Base-by-base conservation (phyloP, 805 yeast genomes). In the Clavispora carvajalis region DNA sequence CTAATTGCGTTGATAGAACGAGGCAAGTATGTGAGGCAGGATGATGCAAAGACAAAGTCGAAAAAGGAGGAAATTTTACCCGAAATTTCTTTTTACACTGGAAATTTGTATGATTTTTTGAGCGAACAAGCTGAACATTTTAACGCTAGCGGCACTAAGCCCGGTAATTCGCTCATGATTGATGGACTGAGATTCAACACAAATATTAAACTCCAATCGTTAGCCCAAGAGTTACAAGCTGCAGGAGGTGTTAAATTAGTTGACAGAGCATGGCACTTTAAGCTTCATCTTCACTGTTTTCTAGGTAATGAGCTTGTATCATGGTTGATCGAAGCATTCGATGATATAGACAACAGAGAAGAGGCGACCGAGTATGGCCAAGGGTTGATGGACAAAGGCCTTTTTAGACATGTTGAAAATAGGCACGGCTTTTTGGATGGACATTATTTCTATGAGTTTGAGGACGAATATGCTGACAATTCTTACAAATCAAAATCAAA, bases 241-340 rank as follows among this genome's bases (percentile, higher is more conserved):
- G 69, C 73, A 34, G 90, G 89, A 7, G 74, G 74, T 1, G 62
- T 91, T 7, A 71, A 69, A 16, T 67, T 93, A 26, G 80, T 76
- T 1, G 95, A 88, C 52, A 71, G 97, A 50, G 76, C 82, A 24
- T 91, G 99, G 99, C 98, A 91, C 59, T 79, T 90, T 77, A 80
- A 80, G 46, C 66, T 76, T 4, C 95, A 87, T 56, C 69, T 73
- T 21, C 77, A 83, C 46, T 85, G 95, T 61, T 88, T 91, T 55
- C 59, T 87, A 18, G 98, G 98, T 0, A 78, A 81, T 46, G 96
- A 88, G 39, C 68, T 88, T 46, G 96, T 89, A 0, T 76, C 79
- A 23, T 91, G 98, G 97, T 58, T 91, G 40, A 67, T 85, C 22
- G 84, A 85, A 45, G 77, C 80, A 43, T 84, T 89, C 54, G 78